A percentile compares a stretch with the other conserved stretches of the same genome.
phyloP scores from a whole-genome alignment of 2,329 filamentous ascomycete species.

The Ascochyta koolunga region DNA sequence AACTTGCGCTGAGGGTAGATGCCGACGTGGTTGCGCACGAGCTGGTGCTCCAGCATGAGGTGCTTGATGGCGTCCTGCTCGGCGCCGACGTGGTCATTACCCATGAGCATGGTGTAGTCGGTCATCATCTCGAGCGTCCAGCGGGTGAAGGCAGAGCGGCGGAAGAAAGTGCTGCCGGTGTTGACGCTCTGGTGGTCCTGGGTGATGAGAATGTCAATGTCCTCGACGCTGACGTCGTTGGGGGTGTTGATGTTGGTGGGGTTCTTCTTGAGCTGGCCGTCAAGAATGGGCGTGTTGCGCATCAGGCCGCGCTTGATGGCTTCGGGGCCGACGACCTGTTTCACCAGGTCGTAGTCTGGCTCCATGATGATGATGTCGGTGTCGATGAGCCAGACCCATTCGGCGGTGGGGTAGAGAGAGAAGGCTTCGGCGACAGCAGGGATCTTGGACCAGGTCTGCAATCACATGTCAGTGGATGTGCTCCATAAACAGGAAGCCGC shows the following conservation, averaged over 20 bases:
- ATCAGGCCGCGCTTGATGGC: slow-evolving; percentile 38
- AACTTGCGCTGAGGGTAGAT: slow-evolving; percentile 47
- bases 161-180: slow-evolving; percentile 49
- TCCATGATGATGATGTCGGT: slow-evolving; percentile 52
- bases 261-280: slow-evolving; percentile 35
- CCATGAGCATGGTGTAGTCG: slow-evolving; percentile 46
- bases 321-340: slow-evolving; percentile 41
- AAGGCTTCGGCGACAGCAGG: slow-evolving; percentile 50
- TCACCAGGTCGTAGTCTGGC: slow-evolving; percentile 40
- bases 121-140: slow-evolving; percentile 50
- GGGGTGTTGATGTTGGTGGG: slow-evolving; percentile 37
- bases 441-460: slow-evolving; percentile 50
- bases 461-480: neutral
- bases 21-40: slow-evolving; percentile 47
- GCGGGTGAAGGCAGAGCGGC: slow-evolving; percentile 46
- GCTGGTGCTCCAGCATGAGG: slow-evolving; percentile 43
- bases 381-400: slow-evolving; percentile 53
- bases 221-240: slow-evolving; percentile 35
- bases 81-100: slow-evolving; percentile 37
- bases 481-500: neutral
- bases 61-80: slow-evolving; percentile 49
- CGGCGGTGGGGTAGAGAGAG: slow-evolving; percentile 44
- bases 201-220: slow-evolving; percentile 49
- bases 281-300: slow-evolving; percentile 35
- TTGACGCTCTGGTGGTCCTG: slow-evolving; percentile 52